These are phyloP conservation scores for Cynanchum wilfordii DNA, from an alignment of 257 asterid species.

Conservation along the genomic window DNA sequence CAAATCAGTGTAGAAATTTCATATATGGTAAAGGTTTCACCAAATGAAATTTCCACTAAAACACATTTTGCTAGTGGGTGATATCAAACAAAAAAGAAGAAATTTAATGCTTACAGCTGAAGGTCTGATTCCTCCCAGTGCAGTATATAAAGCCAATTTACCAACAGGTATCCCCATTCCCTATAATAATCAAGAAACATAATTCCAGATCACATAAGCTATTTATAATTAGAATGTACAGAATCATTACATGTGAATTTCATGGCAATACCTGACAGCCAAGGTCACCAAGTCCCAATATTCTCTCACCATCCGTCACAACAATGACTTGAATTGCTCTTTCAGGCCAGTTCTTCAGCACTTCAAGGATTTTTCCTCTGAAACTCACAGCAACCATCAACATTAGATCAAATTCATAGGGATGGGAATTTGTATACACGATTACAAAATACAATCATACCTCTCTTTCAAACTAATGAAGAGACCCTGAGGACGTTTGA, in stretches of 20 bases:
- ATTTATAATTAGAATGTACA: background rate
- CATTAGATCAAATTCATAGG: slow-evolving; percentile 13
- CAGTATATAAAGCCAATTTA: slow-evolving; percentile 76
- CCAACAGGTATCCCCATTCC: slow-evolving; percentile 99
- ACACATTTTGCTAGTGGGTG: background rate
- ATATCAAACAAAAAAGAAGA: background rate
- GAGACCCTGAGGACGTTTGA: slow-evolving; percentile 87
- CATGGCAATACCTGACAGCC: slow-evolving; percentile 66
- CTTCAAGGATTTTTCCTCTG: slow-evolving; percentile 90
- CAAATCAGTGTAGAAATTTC: background rate
- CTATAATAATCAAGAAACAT: slow-evolving; percentile 32
- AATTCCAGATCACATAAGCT: background rate
- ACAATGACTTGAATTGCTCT: slow-evolving; percentile 81
- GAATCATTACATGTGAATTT: background rate
- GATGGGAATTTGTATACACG: background rate
- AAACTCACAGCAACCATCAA: slow-evolving; percentile 1
- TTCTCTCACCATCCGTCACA: slow-evolving; percentile 96
- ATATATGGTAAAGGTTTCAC: background rate
- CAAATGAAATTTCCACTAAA: background rate
- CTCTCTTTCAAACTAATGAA: slow-evolving; percentile 82
- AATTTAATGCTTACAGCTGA: slow-evolving; percentile 54
- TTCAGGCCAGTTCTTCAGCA: slow-evolving; percentile 91
- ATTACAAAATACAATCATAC: slow-evolving; percentile 31
- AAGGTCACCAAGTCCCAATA: slow-evolving; percentile 94
- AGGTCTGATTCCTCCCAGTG: slow-evolving; percentile 95